Evolutionary conservation across 2,329 filamentous ascomycete genomes (phyloP).

Genomic region (Apiospora pterosperma): DNA sequence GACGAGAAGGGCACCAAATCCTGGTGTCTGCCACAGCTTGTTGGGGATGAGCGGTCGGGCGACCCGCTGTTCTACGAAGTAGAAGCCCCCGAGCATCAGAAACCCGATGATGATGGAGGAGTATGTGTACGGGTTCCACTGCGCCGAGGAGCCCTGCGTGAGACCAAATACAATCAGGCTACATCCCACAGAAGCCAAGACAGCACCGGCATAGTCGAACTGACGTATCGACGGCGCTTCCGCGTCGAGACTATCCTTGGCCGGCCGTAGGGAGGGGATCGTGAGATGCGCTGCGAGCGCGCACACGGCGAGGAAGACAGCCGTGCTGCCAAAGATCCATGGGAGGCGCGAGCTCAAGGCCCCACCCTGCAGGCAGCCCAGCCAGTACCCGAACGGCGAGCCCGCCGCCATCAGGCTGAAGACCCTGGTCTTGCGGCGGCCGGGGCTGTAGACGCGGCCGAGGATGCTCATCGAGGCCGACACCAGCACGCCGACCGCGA

Average conservation of each 20-base stretch:
- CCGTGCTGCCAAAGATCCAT: constrained; percentile 41
- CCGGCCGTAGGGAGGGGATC: constrained; percentile 33
- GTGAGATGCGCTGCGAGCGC: constrained; percentile 33
- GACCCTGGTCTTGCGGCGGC: constrained; percentile 32
- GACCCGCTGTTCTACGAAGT: constrained; percentile 28
- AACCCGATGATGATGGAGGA: constrained; percentile 27
- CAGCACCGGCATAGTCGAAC: constrained; percentile 27
- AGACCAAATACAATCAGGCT: constrained; percentile 31
- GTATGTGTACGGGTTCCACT: constrained; percentile 34
- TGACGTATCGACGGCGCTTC: constrained; percentile 19
- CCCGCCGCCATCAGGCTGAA: constrained; percentile 32
- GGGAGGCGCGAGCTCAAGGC: constrained; percentile 32
- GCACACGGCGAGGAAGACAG: constrained; percentile 34
- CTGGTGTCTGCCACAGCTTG: constrained; percentile 36
- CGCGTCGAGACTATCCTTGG: constrained; percentile 16
- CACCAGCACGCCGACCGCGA: constrained; percentile 30
- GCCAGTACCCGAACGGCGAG: constrained; percentile 31
- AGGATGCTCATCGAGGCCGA: constrained; percentile 32
- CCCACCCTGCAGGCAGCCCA: constrained; percentile 37
- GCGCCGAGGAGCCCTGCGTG: constrained; percentile 28
- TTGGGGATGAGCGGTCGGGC: constrained; percentile 30
- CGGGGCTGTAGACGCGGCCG: constrained; percentile 33
- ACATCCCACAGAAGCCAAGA: constrained; percentile 24
- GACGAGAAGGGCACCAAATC: constrained; percentile 38
- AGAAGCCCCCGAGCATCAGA: constrained; percentile 23